Conservation (phyloP, 768 basidiomycete species). For the Tephrocybe sp. region DNA sequence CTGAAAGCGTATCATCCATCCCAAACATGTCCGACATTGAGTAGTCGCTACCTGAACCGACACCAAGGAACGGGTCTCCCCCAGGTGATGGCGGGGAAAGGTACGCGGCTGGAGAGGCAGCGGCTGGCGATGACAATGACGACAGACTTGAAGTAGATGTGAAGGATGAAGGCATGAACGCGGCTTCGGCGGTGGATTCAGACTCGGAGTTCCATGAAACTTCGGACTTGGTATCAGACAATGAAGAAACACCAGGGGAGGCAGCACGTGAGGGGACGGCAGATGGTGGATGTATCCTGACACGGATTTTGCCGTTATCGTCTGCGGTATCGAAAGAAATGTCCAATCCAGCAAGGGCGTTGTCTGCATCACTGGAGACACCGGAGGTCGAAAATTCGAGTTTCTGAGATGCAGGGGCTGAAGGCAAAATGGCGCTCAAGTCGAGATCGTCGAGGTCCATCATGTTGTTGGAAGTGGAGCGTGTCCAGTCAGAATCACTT, state of each 20-base stretch:
- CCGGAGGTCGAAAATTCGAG: conserved; percentile 61
- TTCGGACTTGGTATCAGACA: conserved; percentile 23
- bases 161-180: conserved; percentile 25
- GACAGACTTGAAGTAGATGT: conserved; percentile 10
- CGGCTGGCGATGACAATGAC: conserved; percentile 11
- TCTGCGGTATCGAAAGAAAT: conserved; percentile 72
- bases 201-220: conserved; percentile 23
- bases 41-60: conserved; percentile 41
- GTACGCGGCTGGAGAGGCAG: conserved; percentile 36
- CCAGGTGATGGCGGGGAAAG: conserved; percentile 34
- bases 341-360: conserved; percentile 55
- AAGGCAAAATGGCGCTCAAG: conserved; percentile 28
- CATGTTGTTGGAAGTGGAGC: conserved; percentile 31
- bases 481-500: conserved; percentile 56
- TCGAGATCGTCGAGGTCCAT: conserved; percentile 49
- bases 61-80: conserved; percentile 60
- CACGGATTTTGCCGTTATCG: conserved; percentile 70
- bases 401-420: conserved; percentile 38
- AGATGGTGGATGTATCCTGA: conserved; percentile 65
- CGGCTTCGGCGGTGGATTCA: conserved; percentile 20
- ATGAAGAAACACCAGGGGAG: conserved; percentile 27
- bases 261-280: conserved; percentile 40
- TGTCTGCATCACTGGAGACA: conserved; percentile 34
- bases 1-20: conserved; percentile 25
- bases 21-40: conserved; percentile 33